These are phyloP conservation scores for Geosiphon pyriformis DNA, from an alignment of 192 early-diverging fungal species.

Conservation along the genomic window DNA sequence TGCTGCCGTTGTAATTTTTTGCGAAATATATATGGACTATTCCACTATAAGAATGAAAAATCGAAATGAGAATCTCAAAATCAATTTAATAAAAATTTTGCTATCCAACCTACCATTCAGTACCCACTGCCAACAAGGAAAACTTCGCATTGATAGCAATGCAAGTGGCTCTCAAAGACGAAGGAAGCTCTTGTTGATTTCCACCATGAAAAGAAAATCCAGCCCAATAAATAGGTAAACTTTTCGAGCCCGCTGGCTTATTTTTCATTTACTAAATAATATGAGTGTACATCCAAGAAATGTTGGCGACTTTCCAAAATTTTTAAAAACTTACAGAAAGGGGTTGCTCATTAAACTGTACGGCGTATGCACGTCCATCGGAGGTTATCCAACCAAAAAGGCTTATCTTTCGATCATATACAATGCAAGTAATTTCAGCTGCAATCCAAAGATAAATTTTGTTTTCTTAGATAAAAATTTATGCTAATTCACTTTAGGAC, in stretches of 20 bases:
- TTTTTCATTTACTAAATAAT: neutral
- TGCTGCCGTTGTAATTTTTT: conserved; percentile 39
- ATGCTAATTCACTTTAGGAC: too few relatives aligned
- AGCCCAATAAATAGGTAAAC: conserved; percentile 31
- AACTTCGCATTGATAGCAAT: conserved; percentile 66
- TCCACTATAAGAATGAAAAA: conserved; percentile 37
- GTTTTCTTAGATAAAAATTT: too few relatives aligned
- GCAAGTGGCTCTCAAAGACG: conserved; percentile 41
- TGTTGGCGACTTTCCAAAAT: too few relatives aligned
- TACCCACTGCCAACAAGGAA: conserved; percentile 67
- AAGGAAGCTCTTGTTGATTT: conserved; percentile 32
- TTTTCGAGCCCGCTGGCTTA: neutral
- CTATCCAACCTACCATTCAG: conserved; percentile 36
- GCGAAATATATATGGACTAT: conserved; percentile 46
- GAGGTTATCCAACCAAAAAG: conserved; percentile 53
- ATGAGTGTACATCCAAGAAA: neutral
- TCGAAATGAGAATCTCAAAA: neutral
- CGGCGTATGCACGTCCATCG: conserved; percentile 62
- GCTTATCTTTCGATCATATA: conserved; percentile 34
- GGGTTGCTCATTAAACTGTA: conserved; percentile 36
- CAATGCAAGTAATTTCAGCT: conserved; percentile 5
- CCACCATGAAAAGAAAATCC: conserved; percentile 49
- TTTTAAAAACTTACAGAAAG: conserved; percentile 27
- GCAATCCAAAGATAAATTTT: too few relatives aligned
- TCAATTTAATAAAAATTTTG: neutral